These are phyloP conservation scores for Stenocarpella maydis DNA, from an alignment of 2,329 filamentous ascomycete genomes.

Conservation along the genomic window DNA sequence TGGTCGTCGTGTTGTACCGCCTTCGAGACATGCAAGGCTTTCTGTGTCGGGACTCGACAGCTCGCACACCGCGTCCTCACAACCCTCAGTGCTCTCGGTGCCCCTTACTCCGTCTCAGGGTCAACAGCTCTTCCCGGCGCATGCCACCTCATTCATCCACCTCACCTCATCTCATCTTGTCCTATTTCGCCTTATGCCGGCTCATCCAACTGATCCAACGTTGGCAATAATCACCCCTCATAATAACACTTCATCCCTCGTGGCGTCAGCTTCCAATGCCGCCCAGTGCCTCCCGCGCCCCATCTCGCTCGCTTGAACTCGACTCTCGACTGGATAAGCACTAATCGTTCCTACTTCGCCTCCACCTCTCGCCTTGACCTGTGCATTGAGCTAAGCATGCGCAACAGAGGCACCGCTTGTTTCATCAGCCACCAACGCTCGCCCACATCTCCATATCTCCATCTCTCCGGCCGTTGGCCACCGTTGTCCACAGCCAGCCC, in stretches of 20 bases:
- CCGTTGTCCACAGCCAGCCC: not conserved
- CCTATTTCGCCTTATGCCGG: not conserved
- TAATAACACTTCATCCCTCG: not conserved
- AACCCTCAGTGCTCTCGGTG: too few species aligned
- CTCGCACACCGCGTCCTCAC: not conserved
- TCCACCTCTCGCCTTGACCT: not conserved
- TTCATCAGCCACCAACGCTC: conserved; percentile 16
- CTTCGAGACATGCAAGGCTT: not conserved
- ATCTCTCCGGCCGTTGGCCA: not conserved
- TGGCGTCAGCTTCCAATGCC: not conserved
- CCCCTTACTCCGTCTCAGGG: not conserved
- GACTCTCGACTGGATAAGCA: conserved; percentile 1
- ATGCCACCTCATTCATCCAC: not conserved
- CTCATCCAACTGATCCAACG: not conserved
- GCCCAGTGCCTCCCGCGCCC: conserved; percentile 2
- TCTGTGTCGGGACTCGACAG: not conserved
- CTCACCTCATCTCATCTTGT: not conserved
- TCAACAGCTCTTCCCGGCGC: not conserved
- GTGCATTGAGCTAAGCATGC: conserved; percentile 12
- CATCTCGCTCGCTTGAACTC: not conserved
- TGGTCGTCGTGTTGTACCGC: too few species aligned
- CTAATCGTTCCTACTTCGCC: not conserved
- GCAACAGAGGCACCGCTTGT: conserved; percentile 5
- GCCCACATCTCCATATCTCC: not conserved
- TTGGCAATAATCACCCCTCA: not conserved